Conservation (phyloP, 805 yeast genomes). For the Candida cerambycidarum region DNA sequence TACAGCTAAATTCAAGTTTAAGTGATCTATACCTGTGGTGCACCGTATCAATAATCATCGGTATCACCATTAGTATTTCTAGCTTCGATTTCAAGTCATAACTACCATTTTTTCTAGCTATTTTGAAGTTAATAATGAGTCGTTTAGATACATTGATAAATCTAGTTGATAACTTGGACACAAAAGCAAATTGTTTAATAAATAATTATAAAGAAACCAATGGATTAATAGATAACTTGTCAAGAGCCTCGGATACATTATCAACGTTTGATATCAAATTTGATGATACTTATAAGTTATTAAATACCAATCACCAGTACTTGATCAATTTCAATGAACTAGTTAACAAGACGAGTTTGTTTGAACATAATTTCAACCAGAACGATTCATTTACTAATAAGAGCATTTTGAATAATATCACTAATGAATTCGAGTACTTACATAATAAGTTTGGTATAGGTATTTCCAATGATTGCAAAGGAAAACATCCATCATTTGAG, state of each 20-base stretch:
- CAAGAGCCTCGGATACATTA: constrained; percentile 20
- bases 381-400: constrained; percentile 35
- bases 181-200: constrained; percentile 25
- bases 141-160: constrained; percentile 29
- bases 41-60: neutral
- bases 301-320: constrained; percentile 21
- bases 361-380: constrained; percentile 31
- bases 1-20: neutral
- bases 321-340: constrained; percentile 29
- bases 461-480: neutral
- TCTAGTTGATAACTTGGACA: constrained; percentile 31
- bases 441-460: constrained; percentile 16
- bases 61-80: neutral
- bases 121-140: no score
- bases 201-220: constrained; percentile 23
- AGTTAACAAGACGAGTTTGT: constrained; percentile 29
- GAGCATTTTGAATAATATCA: constrained; percentile 28
- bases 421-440: constrained; percentile 28
- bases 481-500: no score
- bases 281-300: constrained; percentile 25
- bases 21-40: neutral
- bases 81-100: no score
- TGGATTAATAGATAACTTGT: constrained; percentile 22
- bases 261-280: constrained; percentile 28
- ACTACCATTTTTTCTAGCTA: no score